A percentile compares a stretch with the other conserved stretches of the same genome.
phyloP scores from a whole-genome alignment of 352 stramenopile species.

The Globisporangium barbulae region DNA sequence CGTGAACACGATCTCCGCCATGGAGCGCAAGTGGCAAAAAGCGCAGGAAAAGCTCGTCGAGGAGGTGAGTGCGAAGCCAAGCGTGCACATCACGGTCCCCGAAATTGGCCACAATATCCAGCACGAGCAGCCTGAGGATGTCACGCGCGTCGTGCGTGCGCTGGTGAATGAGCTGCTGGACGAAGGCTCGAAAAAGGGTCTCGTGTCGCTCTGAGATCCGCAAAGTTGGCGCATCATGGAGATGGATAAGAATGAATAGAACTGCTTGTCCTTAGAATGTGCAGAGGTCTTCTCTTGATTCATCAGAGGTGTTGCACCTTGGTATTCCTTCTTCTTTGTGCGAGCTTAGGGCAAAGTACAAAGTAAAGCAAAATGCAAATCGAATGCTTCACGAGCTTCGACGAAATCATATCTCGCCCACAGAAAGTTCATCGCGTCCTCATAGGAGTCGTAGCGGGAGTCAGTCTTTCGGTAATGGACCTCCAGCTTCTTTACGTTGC shows the following conservation, averaged over 20 bases:
- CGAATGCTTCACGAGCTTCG: no score
- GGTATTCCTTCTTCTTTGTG: no score
- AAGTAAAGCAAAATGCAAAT: no score
- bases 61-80: slow-evolving; percentile 31
- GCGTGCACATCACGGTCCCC: slow-evolving; percentile 45
- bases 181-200: slow-evolving; percentile 9
- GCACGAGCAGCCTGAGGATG: slow-evolving; percentile 64
- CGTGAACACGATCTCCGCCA: slow-evolving; percentile 26
- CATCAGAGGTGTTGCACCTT: neutral
- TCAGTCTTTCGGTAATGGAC: no score
- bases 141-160: slow-evolving; percentile 53
- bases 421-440: no score
- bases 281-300: neutral
- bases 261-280: neutral
- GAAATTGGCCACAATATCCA: slow-evolving; percentile 71
- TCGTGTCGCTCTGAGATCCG: slow-evolving; percentile 7
- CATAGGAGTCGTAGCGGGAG: no score
- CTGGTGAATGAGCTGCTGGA: slow-evolving; percentile 34
- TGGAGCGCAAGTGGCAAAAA: slow-evolving; percentile 68
- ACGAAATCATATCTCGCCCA: no score
- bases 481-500: no score
- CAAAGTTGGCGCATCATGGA: neutral
- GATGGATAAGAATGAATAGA: neutral
- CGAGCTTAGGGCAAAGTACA: no score
- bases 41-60: slow-evolving; percentile 54